phyloP scores from a whole-genome alignment of 495 filamentous ascomycete genomes.

The Durotheca rogersii region DNA sequence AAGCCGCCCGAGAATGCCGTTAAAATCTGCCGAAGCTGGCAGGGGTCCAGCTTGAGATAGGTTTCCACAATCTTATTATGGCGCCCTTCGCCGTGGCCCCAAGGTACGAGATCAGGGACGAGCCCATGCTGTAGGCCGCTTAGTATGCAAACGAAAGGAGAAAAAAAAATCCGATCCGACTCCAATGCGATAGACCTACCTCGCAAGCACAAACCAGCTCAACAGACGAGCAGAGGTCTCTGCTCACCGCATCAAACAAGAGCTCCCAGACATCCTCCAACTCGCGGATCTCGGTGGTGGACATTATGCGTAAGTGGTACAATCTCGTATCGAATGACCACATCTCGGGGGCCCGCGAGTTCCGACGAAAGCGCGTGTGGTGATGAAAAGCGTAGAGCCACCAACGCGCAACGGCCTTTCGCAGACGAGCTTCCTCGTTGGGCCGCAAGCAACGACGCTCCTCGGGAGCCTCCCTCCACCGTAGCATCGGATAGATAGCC shows the following conservation, averaged over 20 bases:
- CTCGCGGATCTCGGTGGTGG: slow-evolving; percentile 40
- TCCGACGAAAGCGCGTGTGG: slow-evolving; percentile 29
- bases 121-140: slow-evolving; percentile 16
- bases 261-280: slow-evolving; percentile 36
- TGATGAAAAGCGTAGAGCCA: slow-evolving; percentile 57
- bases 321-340: slow-evolving; percentile 30
- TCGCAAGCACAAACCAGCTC: slow-evolving; percentile 27
- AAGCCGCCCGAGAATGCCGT: slow-evolving; percentile 30
- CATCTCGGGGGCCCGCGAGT: slow-evolving; percentile 11
- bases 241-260: slow-evolving; percentile 34
- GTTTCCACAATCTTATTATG: slow-evolving; percentile 40
- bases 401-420: slow-evolving; percentile 66
- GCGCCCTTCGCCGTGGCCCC: slow-evolving; percentile 35
- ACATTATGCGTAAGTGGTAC: slow-evolving; percentile 35
- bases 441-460: slow-evolving; percentile 61
- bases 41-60: slow-evolving; percentile 40
- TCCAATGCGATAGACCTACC: slow-evolving; percentile 19
- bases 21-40: slow-evolving; percentile 39
- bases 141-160: neutral
- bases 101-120: slow-evolving; percentile 37
- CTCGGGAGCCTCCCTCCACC: slow-evolving; percentile 62
- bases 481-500: slow-evolving; percentile 64
- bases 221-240: slow-evolving; percentile 41
- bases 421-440: slow-evolving; percentile 59
- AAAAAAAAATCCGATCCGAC: neutral